These are phyloP conservation scores for Solanum paucissectum DNA, from an alignment of 257 asterid species.

Conservation along the genomic window DNA sequence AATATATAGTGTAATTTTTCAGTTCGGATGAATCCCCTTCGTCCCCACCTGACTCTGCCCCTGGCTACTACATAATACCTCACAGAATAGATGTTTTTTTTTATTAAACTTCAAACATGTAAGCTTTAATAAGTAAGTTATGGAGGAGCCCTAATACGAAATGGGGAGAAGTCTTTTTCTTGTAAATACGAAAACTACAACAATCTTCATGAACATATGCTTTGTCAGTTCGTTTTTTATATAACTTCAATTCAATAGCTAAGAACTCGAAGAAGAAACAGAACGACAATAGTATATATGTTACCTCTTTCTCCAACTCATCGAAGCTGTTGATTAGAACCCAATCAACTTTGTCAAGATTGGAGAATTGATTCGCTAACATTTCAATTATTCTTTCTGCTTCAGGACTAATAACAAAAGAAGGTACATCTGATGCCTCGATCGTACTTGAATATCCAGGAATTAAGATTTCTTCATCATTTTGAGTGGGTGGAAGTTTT, in stretches of 20 bases:
- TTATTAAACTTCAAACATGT: too few relatives aligned
- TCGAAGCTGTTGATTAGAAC: slow-evolving; percentile 11
- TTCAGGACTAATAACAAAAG: background rate
- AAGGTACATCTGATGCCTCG: background rate
- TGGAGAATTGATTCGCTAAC: background rate
- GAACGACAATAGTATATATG: background rate
- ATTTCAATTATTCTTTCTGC: background rate
- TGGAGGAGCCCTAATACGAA: background rate
- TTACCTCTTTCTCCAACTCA: slow-evolving; percentile 20
- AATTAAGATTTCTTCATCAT: background rate
- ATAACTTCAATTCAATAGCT: background rate
- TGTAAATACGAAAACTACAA: background rate
- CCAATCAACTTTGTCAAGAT: slow-evolving; percentile 10
- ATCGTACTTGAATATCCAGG: background rate
- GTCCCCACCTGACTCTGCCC: too few relatives aligned
- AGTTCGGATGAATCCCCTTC: too few relatives aligned
- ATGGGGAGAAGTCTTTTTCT: too few relatives aligned
- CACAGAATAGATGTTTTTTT: too few relatives aligned
- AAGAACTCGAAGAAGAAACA: background rate
- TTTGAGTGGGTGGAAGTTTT: background rate
- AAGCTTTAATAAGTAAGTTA: background rate
- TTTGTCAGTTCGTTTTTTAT: background rate
- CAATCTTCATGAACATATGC: background rate
- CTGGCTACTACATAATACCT: too few relatives aligned
- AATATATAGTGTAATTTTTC: too few relatives aligned